These are phyloP conservation scores for Russula sp. DNA, from an alignment of 768 basidiomycete species.

Conservation along the genomic window DNA sequence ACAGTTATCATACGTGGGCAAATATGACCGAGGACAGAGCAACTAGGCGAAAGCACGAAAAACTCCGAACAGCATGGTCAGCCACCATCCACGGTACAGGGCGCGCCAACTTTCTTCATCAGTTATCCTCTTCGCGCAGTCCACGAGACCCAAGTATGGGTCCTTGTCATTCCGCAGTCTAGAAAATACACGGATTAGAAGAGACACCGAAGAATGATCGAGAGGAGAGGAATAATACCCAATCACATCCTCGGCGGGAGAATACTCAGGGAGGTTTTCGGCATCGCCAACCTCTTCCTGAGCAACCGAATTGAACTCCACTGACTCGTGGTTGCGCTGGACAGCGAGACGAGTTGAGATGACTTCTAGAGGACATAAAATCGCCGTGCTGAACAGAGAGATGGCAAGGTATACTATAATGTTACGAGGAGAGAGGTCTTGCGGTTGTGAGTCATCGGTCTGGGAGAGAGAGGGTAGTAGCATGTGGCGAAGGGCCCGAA, in stretches of 20 bases:
- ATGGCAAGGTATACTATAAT: slow-evolving; percentile 50
- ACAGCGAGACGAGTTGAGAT: slow-evolving; percentile 72
- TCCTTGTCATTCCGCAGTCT: slow-evolving; percentile 60
- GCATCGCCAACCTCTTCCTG: slow-evolving; percentile 66
- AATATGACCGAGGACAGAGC: neutral
- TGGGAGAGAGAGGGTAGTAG: slow-evolving; percentile 49
- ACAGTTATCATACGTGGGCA: slow-evolving; percentile 1
- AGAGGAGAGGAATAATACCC: slow-evolving; percentile 41
- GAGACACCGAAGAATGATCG: neutral
- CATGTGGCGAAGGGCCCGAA: slow-evolving; percentile 40
- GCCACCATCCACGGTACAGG: slow-evolving; percentile 82
- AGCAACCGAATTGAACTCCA: slow-evolving; percentile 65
- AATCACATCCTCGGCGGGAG: slow-evolving; percentile 74
- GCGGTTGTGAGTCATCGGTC: slow-evolving; percentile 27
- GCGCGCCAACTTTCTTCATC: slow-evolving; percentile 72
- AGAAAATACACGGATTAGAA: slow-evolving; percentile 2
- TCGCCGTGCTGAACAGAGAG: slow-evolving; percentile 44
- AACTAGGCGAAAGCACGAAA: slow-evolving; percentile 40
- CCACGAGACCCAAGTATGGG: slow-evolving; percentile 66
- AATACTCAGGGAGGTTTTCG: slow-evolving; percentile 54
- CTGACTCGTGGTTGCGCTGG: slow-evolving; percentile 74
- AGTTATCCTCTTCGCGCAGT: slow-evolving; percentile 69
- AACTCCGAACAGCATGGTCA: slow-evolving; percentile 59
- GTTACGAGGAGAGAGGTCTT: slow-evolving; percentile 43
- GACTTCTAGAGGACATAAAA: slow-evolving; percentile 75